Conservation (phyloP, 768 basidiomycete species). For the Lactifluus hygrophoroides region DNA sequence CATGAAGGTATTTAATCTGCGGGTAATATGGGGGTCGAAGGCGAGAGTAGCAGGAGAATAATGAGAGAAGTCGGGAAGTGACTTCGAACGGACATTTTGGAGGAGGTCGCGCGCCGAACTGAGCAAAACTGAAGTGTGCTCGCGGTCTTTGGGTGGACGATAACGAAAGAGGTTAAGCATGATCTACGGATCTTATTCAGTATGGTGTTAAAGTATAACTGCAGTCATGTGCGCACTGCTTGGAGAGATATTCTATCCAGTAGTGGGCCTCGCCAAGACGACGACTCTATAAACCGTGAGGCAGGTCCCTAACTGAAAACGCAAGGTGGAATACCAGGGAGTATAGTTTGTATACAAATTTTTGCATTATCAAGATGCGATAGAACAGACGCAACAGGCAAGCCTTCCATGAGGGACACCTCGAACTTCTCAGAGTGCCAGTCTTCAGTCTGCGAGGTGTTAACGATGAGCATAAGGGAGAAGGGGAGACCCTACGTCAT, state of each 20-base stretch:
- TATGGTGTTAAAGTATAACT: not conserved
- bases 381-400: slow-evolving; percentile 46
- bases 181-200: slow-evolving; percentile 27
- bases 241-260: slow-evolving; percentile 19
- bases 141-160: slow-evolving; percentile 32
- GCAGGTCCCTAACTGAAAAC: not conserved
- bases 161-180: slow-evolving; percentile 43
- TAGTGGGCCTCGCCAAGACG: slow-evolving; percentile 11
- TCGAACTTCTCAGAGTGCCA: slow-evolving; percentile 89
- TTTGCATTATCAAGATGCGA: slow-evolving; percentile 51
- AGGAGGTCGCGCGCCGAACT: slow-evolving; percentile 35
- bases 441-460: slow-evolving; percentile 58
- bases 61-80: slow-evolving; percentile 31
- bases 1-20: slow-evolving; percentile 57
- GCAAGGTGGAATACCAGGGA: slow-evolving; percentile 2
- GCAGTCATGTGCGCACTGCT: slow-evolving; percentile 4
- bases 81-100: slow-evolving; percentile 30
- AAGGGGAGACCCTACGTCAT: slow-evolving; percentile 42
- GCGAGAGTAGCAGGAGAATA: slow-evolving; percentile 43
- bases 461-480: slow-evolving; percentile 12
- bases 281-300: slow-evolving; percentile 12
- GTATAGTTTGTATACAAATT: slow-evolving; percentile 41
- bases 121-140: slow-evolving; percentile 33
- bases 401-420: slow-evolving; percentile 59
- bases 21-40: slow-evolving; percentile 60